These are phyloP conservation scores for Trypanosoma theileri DNA, from an alignment of 208 protist genomes.

Conservation along the genomic window DNA sequence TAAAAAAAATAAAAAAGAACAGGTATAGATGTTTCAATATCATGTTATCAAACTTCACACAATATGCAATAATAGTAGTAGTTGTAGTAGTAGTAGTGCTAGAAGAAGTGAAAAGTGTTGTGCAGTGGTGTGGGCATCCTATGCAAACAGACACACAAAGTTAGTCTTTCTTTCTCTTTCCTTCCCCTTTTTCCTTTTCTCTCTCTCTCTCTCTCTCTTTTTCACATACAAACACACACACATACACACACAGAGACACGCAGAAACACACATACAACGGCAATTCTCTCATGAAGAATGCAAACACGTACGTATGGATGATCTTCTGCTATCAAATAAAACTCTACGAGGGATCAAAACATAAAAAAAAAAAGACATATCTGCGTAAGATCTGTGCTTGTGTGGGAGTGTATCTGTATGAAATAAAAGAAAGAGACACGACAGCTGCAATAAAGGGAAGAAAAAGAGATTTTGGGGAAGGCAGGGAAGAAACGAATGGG, in stretches of 20 bases:
- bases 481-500: slow-evolving; percentile 21
- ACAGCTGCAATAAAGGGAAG: neutral
- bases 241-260: neutral
- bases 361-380: slow-evolving; percentile 25
- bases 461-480: neutral
- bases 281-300: neutral
- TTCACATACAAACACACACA: neutral
- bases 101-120: too few species aligned
- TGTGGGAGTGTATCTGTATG: neutral
- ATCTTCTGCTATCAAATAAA: neutral
- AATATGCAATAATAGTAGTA: too few species aligned
- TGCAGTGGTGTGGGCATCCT: too few species aligned
- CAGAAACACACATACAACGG: neutral
- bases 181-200: too few species aligned
- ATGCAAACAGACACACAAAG: too few species aligned
- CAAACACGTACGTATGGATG: neutral
- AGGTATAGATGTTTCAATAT: too few species aligned
- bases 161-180: too few species aligned
- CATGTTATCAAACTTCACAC: too few species aligned
- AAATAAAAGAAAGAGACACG: neutral
- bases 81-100: too few species aligned
- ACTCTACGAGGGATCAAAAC: slow-evolving; percentile 19
- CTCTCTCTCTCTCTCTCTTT: too few species aligned
- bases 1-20: too few species aligned
- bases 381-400: neutral